Percentiles rank a stretch among this genome's conserved stretches.
phyloP scores from a whole-genome alignment of 345 rosid genomes.

The Rhizophora mangle region DNA sequence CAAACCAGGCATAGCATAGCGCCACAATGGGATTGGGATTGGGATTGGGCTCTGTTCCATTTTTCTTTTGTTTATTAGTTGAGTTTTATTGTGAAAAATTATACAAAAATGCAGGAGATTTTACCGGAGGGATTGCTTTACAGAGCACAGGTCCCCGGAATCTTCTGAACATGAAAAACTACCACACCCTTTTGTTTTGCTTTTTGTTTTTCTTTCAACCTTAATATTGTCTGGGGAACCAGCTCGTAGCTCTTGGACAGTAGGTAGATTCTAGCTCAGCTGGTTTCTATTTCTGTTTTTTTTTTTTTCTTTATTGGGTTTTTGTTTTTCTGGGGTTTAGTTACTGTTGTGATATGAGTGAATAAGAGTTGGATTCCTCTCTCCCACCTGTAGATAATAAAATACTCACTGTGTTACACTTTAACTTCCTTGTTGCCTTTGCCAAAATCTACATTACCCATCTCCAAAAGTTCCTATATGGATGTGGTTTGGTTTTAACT shows the following conservation, averaged over 20 bases:
- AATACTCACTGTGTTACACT: background rate
- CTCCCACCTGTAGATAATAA: background rate
- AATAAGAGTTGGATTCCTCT: too few species aligned
- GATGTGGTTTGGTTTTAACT: too few species aligned
- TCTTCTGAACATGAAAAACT: slow-evolving; percentile 17
- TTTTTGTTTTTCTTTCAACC: background rate
- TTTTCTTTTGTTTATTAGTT: background rate
- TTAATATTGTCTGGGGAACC: slow-evolving; percentile 16
- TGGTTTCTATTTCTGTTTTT: slow-evolving; percentile 25
- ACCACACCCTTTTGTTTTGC: slow-evolving; percentile 9
- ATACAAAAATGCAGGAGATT: slow-evolving; percentile 21
- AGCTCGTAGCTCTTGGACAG: slow-evolving; percentile 51
- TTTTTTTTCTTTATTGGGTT: slow-evolving; percentile 7
- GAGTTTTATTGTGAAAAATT: background rate
- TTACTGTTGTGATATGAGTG: too few species aligned
- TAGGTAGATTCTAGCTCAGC: slow-evolving; percentile 50
- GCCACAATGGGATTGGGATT: background rate
- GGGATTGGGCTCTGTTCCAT: too few species aligned
- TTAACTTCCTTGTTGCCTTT: background rate
- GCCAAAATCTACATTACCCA: background rate
- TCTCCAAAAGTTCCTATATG: too few species aligned
- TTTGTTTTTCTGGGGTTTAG: background rate
- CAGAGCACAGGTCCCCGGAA: slow-evolving; percentile 42
- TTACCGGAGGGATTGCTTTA: slow-evolving; percentile 44
- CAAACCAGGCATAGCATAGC: slow-evolving; percentile 53